Evolutionary conservation across 495 filamentous ascomycete species (phyloP).

Genomic region (Penicillium mononematosum): DNA sequence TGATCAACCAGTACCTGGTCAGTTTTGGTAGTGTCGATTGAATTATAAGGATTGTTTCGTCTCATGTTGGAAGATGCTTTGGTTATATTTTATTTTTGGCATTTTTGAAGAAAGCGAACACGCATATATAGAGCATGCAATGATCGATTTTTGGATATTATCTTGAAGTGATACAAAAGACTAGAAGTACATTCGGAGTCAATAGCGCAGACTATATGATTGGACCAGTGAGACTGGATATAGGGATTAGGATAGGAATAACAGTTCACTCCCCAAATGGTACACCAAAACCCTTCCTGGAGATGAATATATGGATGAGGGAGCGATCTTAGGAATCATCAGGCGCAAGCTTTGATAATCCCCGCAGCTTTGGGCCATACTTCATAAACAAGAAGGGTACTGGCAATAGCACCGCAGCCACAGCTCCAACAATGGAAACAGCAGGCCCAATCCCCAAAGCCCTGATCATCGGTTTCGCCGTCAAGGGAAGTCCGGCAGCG

Average conservation of each 20-base stretch:
- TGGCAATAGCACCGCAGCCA: slow-evolving; percentile 31
- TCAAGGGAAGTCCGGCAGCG: slow-evolving; percentile 36
- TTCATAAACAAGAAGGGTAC: slow-evolving; percentile 40
- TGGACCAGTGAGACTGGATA: too few relatives aligned
- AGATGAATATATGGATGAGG: not conserved
- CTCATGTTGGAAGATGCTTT: not conserved
- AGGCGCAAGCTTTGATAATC: slow-evolving; percentile 28
- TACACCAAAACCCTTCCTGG: not conserved
- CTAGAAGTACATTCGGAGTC: too few relatives aligned
- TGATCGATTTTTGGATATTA: not conserved
- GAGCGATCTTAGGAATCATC: slow-evolving; percentile 1
- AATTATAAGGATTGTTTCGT: not conserved
- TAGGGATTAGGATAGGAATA: not conserved
- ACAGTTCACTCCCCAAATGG: not conserved
- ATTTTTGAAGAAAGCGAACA: not conserved
- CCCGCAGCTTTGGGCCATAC: slow-evolving; percentile 30
- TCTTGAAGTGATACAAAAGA: not conserved
- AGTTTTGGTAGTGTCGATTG: too few relatives aligned
- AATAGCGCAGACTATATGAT: too few relatives aligned
- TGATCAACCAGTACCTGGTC: too few relatives aligned
- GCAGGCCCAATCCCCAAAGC: slow-evolving; percentile 35
- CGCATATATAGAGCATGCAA: not conserved
- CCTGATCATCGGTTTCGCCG: slow-evolving; percentile 35
- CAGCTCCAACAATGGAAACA: slow-evolving; percentile 33
- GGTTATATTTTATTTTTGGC: not conserved